Evolutionary conservation across 1,284 basidiomycete species (phyloP).

Genomic region (Marasmius sp.): DNA sequence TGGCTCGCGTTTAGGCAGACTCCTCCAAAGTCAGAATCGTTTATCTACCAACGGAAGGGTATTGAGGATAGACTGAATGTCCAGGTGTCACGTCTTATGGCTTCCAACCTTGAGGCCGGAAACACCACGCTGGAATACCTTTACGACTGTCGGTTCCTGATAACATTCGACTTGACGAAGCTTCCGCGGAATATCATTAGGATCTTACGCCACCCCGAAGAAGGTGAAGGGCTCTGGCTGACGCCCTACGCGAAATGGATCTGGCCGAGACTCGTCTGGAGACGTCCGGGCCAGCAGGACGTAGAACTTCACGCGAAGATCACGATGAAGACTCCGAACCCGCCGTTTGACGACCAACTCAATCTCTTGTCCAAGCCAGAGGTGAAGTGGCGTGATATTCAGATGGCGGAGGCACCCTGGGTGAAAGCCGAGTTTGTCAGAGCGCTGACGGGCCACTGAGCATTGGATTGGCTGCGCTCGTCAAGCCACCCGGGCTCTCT

Average conservation of each 20-base stretch:
- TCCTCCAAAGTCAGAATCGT: slow-evolving; percentile 16
- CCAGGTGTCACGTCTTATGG: slow-evolving; percentile 38
- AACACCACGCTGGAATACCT: slow-evolving; percentile 36
- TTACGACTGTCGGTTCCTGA: slow-evolving; percentile 59
- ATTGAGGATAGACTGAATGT: slow-evolving; percentile 22
- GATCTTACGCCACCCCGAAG: slow-evolving; percentile 6
- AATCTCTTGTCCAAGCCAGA: neutral
- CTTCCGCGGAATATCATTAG: slow-evolving; percentile 32
- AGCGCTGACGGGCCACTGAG: slow-evolving; percentile 39
- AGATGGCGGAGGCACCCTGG: slow-evolving; percentile 37
- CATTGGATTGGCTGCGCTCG: too few relatives aligned
- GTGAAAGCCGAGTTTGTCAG: slow-evolving; percentile 48
- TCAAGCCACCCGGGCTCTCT: too few relatives aligned
- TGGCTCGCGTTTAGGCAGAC: slow-evolving; percentile 41
- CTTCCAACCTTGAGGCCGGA: slow-evolving; percentile 5
- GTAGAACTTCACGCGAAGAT: slow-evolving; percentile 6
- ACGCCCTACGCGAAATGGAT: slow-evolving; percentile 42
- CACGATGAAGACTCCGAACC: neutral
- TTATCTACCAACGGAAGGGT: neutral
- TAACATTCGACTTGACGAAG: slow-evolving; percentile 43
- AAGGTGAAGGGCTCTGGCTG: slow-evolving; percentile 29
- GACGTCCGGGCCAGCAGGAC: neutral
- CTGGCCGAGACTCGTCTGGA: slow-evolving; percentile 44
- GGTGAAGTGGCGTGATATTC: slow-evolving; percentile 8
- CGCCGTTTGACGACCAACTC: neutral